Percentiles rank a stretch among this genome's conserved stretches.
Evolutionary conservation across 495 filamentous ascomycete genomes (phyloP).

Genomic region (Penicillium paradoxum): DNA sequence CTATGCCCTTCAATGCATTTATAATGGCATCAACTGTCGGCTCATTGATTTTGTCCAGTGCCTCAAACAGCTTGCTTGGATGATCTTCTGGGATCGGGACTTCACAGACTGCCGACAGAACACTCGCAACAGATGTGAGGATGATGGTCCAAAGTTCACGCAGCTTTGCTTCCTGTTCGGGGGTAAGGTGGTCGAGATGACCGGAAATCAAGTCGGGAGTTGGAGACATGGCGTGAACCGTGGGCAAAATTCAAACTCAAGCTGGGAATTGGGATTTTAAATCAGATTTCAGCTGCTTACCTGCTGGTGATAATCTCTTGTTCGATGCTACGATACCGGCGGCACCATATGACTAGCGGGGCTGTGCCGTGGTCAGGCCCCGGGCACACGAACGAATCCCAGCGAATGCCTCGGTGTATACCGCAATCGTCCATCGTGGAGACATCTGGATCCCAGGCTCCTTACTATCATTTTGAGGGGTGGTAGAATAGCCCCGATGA

Average conservation of each 20-base stretch:
- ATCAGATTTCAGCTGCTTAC: neutral
- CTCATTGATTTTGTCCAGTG: constrained; percentile 15
- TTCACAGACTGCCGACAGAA: constrained; percentile 16
- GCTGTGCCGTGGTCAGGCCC: constrained; percentile 8
- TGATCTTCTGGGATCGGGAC: constrained; percentile 12
- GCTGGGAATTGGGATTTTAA: neutral
- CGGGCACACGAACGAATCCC: neutral
- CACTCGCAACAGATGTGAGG: constrained; percentile 12
- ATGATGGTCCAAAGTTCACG: constrained; percentile 20
- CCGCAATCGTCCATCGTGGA: neutral
- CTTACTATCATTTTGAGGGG: neutral
- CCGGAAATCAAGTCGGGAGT: constrained; percentile 4
- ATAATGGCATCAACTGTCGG: constrained; percentile 18
- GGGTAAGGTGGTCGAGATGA: constrained; percentile 16
- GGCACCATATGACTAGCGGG: neutral
- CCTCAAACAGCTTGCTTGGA: constrained; percentile 15
- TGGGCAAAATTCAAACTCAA: neutral
- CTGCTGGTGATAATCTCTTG: neutral
- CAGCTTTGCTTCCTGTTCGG: constrained; percentile 13
- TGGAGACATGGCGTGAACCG: constrained; percentile 8
- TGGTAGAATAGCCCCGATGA: neutral
- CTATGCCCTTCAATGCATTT: constrained; percentile 12
- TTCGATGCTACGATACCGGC: neutral
- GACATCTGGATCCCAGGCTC: neutral
- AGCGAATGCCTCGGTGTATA: constrained; percentile 3